Base-by-base conservation (phyloP, 2,329 filamentous ascomycete genomes). In the Colletotrichum costaricense region DNA sequence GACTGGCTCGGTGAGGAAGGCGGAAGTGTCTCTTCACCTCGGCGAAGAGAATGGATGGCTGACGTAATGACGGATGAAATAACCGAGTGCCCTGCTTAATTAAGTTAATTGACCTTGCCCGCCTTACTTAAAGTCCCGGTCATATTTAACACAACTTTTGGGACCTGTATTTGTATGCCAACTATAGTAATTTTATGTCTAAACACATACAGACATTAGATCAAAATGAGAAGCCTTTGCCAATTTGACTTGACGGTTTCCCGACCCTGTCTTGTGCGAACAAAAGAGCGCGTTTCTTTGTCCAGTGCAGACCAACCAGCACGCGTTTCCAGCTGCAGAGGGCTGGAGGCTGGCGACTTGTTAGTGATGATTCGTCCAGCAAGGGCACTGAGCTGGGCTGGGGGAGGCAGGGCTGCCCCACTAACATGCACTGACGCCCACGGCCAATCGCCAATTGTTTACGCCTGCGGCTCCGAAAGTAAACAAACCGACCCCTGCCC, bases 401-500 rank as follows among this genome's bases (percentile, higher is more conserved):
- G 26, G 33, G n/a, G 19, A 63, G 14, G 26, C 60, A 64, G 35
- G 60, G 54, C 54, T 57, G 67, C 67, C 71, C 67, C 71, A 73
- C 71, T 57, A 71, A 30, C n/a, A 38, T 33, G 67, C 67, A 63
- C 35, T 55, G 54, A 38, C 26, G 63, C 63, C 49, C 56, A 73
- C 66, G 12, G 46, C 67, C 60, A 65, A 70, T 63, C 30, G 63
- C 69, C 57, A 68, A 62, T 74, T 74, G 72, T 74, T 74, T 74
- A 74, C 72, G 69, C 71, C 71, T 70, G 63, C 59, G 46, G 46
- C 33, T 52, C 42, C 22, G 57, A 73, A 74, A 74, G 72, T 74
- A 74, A 74, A 74, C 72, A 74, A 74, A 74, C 68, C 63, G 26
- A 74, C 63, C 72, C 72, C 72, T 74, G 72, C 52, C 33, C 22